Evolutionary conservation across 345 rosid genomes (phyloP).

Genomic region (Gossypium australe): DNA sequence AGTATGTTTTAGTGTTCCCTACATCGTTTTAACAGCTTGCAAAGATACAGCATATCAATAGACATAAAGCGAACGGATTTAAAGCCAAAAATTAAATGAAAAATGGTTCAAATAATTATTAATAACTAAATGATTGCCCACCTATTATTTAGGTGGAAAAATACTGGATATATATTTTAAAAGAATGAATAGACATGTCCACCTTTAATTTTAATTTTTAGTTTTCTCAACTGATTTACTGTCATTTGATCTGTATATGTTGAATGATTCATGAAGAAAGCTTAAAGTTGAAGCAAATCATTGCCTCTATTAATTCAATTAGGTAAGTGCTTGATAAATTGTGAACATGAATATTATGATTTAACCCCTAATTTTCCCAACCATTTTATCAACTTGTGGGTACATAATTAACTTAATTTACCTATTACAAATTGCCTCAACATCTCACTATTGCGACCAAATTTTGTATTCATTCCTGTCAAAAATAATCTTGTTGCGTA

Average conservation of each 20-base stretch:
- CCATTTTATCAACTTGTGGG: conserved; percentile 11
- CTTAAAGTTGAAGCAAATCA: conserved; percentile 3
- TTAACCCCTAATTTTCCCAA: conserved; percentile 25
- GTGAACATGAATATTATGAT: conserved; percentile 16
- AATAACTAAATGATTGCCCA: background rate
- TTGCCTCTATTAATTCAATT: conserved; percentile 17
- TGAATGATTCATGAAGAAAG: background rate
- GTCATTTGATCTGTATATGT: background rate
- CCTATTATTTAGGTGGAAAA: no score
- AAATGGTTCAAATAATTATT: background rate
- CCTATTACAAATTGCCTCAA: background rate
- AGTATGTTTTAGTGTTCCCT: background rate
- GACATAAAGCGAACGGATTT: background rate
- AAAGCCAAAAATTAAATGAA: background rate
- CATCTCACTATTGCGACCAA: background rate
- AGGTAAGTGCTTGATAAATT: conserved; percentile 19
- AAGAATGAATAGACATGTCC: background rate
- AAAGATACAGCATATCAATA: background rate
- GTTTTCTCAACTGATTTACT: background rate
- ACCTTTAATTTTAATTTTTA: background rate
- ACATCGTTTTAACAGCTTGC: background rate
- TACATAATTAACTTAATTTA: background rate
- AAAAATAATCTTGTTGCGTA: no score
- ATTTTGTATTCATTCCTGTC: no score
- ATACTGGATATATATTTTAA: no score